phyloP scores from a whole-genome alignment of 805 yeast genomes.

The Lipomyces starkeyi region DNA sequence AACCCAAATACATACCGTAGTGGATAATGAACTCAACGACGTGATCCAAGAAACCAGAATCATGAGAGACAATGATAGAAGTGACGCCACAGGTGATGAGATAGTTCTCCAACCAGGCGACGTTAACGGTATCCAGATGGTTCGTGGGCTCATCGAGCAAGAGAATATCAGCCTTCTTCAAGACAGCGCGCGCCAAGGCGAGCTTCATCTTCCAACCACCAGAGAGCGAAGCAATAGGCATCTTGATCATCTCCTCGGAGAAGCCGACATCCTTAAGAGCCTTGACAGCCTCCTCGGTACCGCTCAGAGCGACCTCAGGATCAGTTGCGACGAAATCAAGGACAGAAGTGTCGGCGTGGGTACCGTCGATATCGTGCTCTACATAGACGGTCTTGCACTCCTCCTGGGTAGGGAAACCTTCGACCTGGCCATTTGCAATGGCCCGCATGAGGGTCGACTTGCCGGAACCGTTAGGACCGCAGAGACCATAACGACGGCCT shows the following conservation, averaged over 20 bases:
- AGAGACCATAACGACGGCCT: conserved; percentile 98
- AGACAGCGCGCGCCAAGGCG: conserved; percentile 98
- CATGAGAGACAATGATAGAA: conserved; percentile 98
- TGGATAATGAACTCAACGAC: conserved; percentile 98
- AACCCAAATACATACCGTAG: conserved; percentile 58
- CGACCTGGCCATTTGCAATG: conserved; percentile 97
- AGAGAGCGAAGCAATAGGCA: conserved; percentile 96
- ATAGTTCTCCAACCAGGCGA: conserved; percentile 99
- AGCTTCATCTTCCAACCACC: conserved; percentile 99
- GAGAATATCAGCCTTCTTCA: conserved; percentile 96
- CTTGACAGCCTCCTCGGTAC: conserved; percentile 73
- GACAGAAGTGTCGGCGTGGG: conserved; percentile 95
- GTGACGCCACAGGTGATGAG: conserved; percentile 98
- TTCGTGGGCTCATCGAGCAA: conserved; percentile 99
- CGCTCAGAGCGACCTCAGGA: conserved; percentile 65
- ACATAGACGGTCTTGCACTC: conserved; percentile 99
- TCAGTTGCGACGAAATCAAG: conserved; percentile 90
- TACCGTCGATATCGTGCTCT: conserved; percentile 99
- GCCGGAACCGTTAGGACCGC: conserved; percentile 99
- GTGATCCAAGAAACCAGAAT: conserved; percentile 98
- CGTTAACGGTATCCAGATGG: conserved; percentile 99
- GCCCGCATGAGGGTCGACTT: conserved; percentile 98
- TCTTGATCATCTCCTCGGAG: conserved; percentile 88
- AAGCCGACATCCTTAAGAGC: conserved; percentile 91
- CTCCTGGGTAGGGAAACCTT: conserved; percentile 99